Evolutionary conservation across 768 basidiomycete genomes (phyloP), one percentile per base, ranked within the genome.

Genomic region (Pisolithus albus): DNA sequence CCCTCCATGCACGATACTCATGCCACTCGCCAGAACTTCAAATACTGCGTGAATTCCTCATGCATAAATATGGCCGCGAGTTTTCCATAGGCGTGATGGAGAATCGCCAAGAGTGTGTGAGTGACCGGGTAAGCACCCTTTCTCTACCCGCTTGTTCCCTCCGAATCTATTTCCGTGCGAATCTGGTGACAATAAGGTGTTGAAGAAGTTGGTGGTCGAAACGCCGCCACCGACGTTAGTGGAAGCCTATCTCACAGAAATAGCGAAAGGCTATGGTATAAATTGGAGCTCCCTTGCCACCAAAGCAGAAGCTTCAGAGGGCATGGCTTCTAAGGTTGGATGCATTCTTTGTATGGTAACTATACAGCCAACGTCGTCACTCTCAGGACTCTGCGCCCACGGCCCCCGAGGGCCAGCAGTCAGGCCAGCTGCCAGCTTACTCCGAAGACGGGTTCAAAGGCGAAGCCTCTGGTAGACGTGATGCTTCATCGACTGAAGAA

Each of bases 61-160:
- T 94, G 87, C 89, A 93, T 66, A 96, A 96, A 71, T 96, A 84
- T 64, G 93, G 95, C 16, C 83, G 95, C 19, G 91, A 93, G 44
- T 98, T 90, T 65, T 82, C 93, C 15, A 58, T 84, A 16, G 78
- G 80, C n/a, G 83, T 88, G 2, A 88, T 92, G 78, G 89, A 93
- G 66, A 93, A 95, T 66, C 79, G 75, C 41, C 83, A 87, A 58
- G 73, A 75, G 15, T 83, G 84, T 67, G 94, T 99, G 41, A 88
- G 82, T 57, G 82, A 86, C 46, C 82, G 96, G 54, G 91, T 92
- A 70, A 69, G 83, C 56, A 50, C 37, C 34, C 47, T 44, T 44
- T 21, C 41, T 44, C 39, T 24, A 18, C 18, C 26, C 18, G 30
- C 37, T 46, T 19, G 40, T 47, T 11, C 34, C 7, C 43, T 39